Evolutionary conservation across 768 basidiomycete species (phyloP).

Genomic region (Lactarius hatsudake): DNA sequence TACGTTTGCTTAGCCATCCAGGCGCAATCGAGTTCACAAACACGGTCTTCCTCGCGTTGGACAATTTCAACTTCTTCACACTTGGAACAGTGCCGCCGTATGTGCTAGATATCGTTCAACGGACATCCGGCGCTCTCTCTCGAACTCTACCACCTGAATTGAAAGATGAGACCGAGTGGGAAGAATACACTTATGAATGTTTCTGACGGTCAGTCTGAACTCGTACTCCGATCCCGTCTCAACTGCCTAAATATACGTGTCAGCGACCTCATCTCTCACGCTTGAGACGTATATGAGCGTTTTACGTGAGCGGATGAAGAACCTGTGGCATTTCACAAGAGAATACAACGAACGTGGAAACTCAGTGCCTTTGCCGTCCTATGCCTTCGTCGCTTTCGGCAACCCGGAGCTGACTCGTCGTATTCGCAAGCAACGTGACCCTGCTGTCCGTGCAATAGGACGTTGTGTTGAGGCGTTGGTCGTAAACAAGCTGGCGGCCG

Average conservation of each 20-base stretch:
- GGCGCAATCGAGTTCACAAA: neutral
- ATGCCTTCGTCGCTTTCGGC: neutral
- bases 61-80: too few relatives aligned
- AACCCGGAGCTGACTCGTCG: neutral
- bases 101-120: neutral
- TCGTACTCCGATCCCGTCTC: neutral
- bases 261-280: neutral
- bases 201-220: neutral
- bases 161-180: neutral
- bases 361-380: neutral
- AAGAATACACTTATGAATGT: neutral
- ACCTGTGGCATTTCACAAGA: neutral
- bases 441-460: neutral
- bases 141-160: neutral
- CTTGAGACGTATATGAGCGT: neutral
- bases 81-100: too few relatives aligned
- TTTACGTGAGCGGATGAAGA: constrained; percentile 2
- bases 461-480: neutral
- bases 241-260: neutral
- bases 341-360: neutral
- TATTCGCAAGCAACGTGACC: neutral
- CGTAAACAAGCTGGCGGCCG: neutral
- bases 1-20: neutral
- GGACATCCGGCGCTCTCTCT: neutral
- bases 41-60: neutral